Evolutionary conservation across 306 rosid species (phyloP), one percentile per base, ranked within the genome.

Genomic region (Corylus heterophylla): DNA sequence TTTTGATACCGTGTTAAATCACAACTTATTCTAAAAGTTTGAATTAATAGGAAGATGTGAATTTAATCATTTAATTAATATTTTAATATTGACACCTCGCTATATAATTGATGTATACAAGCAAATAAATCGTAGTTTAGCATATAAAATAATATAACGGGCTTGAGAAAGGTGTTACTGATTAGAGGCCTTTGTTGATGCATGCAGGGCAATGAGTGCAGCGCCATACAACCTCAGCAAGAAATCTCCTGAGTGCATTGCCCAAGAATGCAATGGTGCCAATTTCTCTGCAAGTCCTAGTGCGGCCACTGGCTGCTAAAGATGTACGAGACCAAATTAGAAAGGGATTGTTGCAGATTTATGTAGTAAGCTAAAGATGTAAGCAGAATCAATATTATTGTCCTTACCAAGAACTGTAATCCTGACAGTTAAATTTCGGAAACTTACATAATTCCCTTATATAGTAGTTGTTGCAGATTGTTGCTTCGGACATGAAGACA

Each of bases 131-230:
- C 14, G 54, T 70, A 39, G 22, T 77, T 18, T 10, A 27, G 25
- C 25, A 0, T 22, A 22, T 22, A 22, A 22, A 22, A 22, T 22
- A 22, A 22, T 22, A 22, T 62, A 14, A 49, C 14, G 35, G 71
- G 69, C 35, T 74, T 31, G 68, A 16, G 73, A 74, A 27, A 50
- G 80, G 52, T 49, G 44, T 74, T 66, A 37, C 18, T 79, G 35
- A 75, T 76, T 68, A 22, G 62, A 69, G 59, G 52, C 56, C 71
- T 56, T 76, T 70, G 31, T 75, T 8, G 62, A 18, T 83, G 39
- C 11, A 27, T 85, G 82, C 88, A 94, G 98, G 92, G 95, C 84
- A 82, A 90, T 86, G 94, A 92, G 42, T 83, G 74, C 92, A 54
- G 92, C 91, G 55, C 98, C 98, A 16, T 94, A 90, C 84, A 86